phyloP scores from a whole-genome alignment of 805 yeast genomes.

The Lachancea waltii region DNA sequence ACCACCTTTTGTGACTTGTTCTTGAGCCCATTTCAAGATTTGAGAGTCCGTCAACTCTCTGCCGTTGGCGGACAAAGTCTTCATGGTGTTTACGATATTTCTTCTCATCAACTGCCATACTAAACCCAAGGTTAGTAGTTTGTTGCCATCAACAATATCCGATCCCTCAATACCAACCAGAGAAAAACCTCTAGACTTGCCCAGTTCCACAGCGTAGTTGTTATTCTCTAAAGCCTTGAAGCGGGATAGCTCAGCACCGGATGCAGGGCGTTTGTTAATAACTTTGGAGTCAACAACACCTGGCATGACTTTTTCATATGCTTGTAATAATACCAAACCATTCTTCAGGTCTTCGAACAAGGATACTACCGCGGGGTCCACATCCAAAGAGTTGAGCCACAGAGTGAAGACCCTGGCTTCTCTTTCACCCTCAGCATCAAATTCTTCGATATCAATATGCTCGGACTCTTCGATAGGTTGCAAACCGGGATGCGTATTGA shows the following conservation, averaged over 20 bases:
- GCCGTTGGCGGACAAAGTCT: constrained; percentile 64
- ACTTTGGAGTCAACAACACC: constrained; percentile 76
- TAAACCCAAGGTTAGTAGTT: constrained; percentile 79
- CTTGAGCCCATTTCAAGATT: constrained; percentile 91
- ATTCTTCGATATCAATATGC: constrained; percentile 91
- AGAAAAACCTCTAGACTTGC: constrained; percentile 87
- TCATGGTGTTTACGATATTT: constrained; percentile 80
- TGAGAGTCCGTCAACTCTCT: constrained; percentile 76
- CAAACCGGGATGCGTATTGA: constrained; percentile 94
- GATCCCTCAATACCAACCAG: constrained; percentile 97
- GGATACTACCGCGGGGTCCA: constrained; percentile 87
- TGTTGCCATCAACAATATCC: constrained; percentile 91
- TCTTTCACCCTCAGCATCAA: constrained; percentile 99
- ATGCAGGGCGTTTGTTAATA: constrained; percentile 76
- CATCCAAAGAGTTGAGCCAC: constrained; percentile 95
- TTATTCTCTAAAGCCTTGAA: constrained; percentile 96
- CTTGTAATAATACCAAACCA: constrained; percentile 82
- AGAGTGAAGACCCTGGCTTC: constrained; percentile 97
- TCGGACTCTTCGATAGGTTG: constrained; percentile 92
- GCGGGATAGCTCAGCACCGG: constrained; percentile 70
- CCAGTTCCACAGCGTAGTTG: constrained; percentile 96
- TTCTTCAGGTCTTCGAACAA: constrained; percentile 93
- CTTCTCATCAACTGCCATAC: constrained; percentile 99
- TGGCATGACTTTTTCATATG: constrained; percentile 92
- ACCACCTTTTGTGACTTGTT: constrained; percentile 80